Conservation (phyloP, 768 basidiomycete genomes). For the Tulasnella sp. region DNA sequence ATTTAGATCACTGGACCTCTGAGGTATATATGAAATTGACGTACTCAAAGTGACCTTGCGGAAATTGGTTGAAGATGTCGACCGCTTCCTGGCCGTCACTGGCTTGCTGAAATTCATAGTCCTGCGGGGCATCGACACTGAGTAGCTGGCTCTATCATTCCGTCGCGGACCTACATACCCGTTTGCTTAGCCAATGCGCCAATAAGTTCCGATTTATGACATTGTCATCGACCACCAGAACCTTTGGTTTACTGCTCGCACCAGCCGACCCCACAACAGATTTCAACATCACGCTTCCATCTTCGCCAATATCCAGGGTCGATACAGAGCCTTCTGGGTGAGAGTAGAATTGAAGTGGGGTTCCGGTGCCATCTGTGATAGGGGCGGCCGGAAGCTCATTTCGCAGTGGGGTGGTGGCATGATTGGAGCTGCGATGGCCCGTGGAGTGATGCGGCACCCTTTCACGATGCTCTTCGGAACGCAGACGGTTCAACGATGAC, state of each 20-base stretch:
- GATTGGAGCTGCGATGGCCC: slow-evolving; percentile 37
- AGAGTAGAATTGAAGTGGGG: background rate
- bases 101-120: slow-evolving; percentile 67
- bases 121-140: slow-evolving; percentile 36
- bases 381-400: background rate
- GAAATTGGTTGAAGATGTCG: slow-evolving; percentile 43
- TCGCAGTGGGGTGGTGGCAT: slow-evolving; percentile 21
- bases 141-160: slow-evolving; percentile 36
- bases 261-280: slow-evolving; percentile 49
- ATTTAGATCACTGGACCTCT: too few relatives aligned
- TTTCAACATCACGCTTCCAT: slow-evolving; percentile 57
- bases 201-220: slow-evolving; percentile 70
- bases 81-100: slow-evolving; percentile 82
- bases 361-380: background rate
- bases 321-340: background rate
- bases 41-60: slow-evolving; percentile 78
- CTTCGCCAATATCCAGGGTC: slow-evolving; percentile 29
- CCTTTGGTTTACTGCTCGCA: slow-evolving; percentile 34
- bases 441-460: slow-evolving; percentile 40
- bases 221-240: slow-evolving; percentile 88
- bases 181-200: slow-evolving; percentile 28
- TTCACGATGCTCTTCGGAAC: slow-evolving; percentile 38
- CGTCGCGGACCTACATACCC: slow-evolving; percentile 22
- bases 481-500: slow-evolving; percentile 27
- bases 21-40: slow-evolving; percentile 25